Conservation (phyloP, 345 rosid species). For the Ceriops tagal region DNA sequence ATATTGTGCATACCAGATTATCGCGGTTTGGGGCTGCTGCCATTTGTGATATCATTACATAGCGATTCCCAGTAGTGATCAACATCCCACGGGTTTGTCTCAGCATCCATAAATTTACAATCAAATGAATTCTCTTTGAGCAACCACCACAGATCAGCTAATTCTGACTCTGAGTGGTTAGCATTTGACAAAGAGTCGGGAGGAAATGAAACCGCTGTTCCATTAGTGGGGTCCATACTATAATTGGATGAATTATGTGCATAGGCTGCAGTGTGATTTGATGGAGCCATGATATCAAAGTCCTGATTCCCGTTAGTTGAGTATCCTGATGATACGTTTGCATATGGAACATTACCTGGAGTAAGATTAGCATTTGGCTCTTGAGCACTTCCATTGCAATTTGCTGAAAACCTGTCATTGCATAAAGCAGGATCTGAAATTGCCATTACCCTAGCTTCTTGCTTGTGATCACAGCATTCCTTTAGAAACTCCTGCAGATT, state of each 20-base stretch:
- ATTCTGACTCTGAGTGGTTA: neutral
- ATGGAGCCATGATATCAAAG: neutral
- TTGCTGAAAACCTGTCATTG: neutral
- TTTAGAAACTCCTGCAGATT: neutral
- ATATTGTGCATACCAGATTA: neutral
- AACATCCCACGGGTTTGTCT: conserved; percentile 15
- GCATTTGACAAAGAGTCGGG: neutral
- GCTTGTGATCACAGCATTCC: neutral
- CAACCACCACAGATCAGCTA: conserved; percentile 1
- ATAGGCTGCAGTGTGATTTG: neutral
- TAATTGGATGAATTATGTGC: neutral
- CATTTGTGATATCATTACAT: neutral
- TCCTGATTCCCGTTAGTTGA: neutral
- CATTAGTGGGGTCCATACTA: neutral
- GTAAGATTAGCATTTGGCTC: neutral
- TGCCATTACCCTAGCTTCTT: neutral
- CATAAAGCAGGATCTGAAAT: neutral
- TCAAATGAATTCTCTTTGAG: conserved; percentile 10
- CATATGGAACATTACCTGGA: neutral
- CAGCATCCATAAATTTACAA: neutral
- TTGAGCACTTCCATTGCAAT: neutral
- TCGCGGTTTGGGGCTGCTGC: neutral
- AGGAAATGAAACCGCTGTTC: neutral
- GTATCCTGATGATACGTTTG: neutral
- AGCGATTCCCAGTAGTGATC: conserved; percentile 22